Percentiles rank a stretch among this genome's conserved stretches.
These are phyloP conservation scores for Fusarium austroafricanum DNA, from an alignment of 2,329 filamentous ascomycete species.

Conservation along the genomic window DNA sequence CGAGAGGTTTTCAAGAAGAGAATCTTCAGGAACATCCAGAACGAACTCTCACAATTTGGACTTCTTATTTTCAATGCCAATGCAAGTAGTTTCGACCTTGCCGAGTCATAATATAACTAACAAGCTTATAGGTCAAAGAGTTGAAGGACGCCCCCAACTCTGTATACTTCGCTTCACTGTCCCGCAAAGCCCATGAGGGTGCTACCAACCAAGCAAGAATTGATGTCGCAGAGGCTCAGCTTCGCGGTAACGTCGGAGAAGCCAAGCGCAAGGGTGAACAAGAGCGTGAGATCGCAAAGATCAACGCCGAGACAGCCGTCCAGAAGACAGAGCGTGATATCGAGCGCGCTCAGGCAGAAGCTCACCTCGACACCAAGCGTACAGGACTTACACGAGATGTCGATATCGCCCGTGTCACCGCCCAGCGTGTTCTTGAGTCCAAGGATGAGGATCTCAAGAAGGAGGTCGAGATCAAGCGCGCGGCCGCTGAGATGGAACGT, in stretches of 20 bases:
- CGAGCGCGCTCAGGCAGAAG: constrained; percentile 82
- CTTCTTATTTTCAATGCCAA: constrained; percentile 78
- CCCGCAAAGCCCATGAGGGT: constrained; percentile 85
- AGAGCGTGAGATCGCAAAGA: constrained; percentile 88
- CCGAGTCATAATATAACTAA: no score
- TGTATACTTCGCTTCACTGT: constrained; percentile 86
- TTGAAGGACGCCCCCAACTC: constrained; percentile 83
- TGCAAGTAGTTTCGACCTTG: no score
- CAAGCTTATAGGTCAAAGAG: constrained; percentile 62
- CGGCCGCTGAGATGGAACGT: constrained; percentile 82
- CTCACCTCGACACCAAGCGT: constrained; percentile 77
- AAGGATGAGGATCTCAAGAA: constrained; percentile 84
- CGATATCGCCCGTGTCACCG: constrained; percentile 79
- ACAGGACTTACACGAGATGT: constrained; percentile 79
- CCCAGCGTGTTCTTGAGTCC: constrained; percentile 77
- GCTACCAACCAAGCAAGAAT: constrained; percentile 82
- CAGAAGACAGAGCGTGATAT: constrained; percentile 86
- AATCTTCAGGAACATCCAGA: constrained; percentile 80
- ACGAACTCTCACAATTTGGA: constrained; percentile 83
- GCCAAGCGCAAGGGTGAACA: constrained; percentile 82
- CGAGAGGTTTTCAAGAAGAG: constrained; percentile 81
- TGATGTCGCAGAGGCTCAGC: constrained; percentile 73
- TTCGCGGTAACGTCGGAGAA: constrained; percentile 79
- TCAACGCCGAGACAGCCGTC: constrained; percentile 86
- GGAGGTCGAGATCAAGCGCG: constrained; percentile 80